Evolutionary conservation across 163 green algal genomes (phyloP).

Genomic region (Scenedesmus sp.): DNA sequence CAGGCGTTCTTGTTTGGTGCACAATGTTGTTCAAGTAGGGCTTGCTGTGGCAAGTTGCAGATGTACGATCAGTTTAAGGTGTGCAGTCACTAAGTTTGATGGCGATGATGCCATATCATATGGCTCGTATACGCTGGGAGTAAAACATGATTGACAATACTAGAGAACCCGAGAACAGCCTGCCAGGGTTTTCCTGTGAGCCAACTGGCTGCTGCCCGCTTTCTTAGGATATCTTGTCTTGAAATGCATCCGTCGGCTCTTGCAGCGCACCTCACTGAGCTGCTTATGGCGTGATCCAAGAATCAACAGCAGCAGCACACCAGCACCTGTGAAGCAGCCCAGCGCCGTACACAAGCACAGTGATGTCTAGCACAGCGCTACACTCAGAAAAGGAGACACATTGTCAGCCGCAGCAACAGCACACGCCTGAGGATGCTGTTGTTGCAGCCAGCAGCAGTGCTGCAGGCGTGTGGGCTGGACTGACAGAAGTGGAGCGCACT

Average conservation of each 20-base stretch:
- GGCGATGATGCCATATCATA: too few species aligned
- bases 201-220: too few species aligned
- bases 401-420: neutral
- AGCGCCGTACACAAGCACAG: neutral
- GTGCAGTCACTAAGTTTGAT: too few species aligned
- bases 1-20: too few species aligned
- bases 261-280: neutral
- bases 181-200: too few species aligned
- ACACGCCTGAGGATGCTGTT: neutral
- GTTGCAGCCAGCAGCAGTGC: neutral
- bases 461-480: neutral
- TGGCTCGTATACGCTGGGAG: too few species aligned
- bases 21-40: too few species aligned
- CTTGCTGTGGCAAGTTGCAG: too few species aligned
- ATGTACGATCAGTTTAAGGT: too few species aligned
- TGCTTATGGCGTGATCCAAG: neutral
- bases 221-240: too few species aligned
- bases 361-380: neutral
- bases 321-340: neutral
- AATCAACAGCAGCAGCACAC: neutral
- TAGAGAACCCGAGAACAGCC: too few species aligned
- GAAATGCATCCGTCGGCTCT: neutral
- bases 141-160: too few species aligned
- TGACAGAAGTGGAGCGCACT: slow-evolving; percentile 44
- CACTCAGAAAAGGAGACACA: neutral